Conservation (phyloP, 2,329 filamentous ascomycete species). For the Gyromitra esculenta region DNA sequence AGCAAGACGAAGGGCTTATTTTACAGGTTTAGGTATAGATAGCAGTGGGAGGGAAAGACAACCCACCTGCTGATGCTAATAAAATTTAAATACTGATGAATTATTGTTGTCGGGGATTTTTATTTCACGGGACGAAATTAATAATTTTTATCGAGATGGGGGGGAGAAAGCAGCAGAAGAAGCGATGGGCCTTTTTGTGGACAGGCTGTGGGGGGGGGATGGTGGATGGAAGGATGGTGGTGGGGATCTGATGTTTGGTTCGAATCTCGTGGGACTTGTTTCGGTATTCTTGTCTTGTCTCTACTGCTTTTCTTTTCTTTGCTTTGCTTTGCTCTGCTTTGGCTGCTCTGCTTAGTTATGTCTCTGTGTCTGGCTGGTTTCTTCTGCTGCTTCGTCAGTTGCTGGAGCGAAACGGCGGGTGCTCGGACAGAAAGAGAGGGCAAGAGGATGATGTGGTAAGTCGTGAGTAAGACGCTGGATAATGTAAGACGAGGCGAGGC, state of each 20-base stretch:
- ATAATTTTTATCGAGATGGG: conserved; percentile 27
- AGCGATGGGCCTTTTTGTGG: conserved; percentile 28
- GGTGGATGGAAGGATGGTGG: neutral
- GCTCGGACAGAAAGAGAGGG: conserved; percentile 45
- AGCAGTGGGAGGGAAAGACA: conserved; percentile 31
- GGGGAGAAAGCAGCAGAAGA: conserved; percentile 17
- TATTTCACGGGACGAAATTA: conserved; percentile 28
- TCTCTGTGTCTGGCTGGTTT: neutral
- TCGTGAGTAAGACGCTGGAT: conserved; percentile 53
- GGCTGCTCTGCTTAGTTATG: conserved; percentile 2
- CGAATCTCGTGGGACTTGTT: conserved; percentile 32
- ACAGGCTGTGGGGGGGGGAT: neutral
- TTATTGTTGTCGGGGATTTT: conserved; percentile 22
- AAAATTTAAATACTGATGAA: conserved; percentile 32
- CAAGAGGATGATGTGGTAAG: conserved; percentile 49
- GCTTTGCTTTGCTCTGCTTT: neutral
- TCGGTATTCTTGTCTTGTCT: conserved; percentile 6
- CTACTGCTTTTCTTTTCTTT: conserved; percentile 6
- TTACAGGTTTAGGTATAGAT: conserved; percentile 28
- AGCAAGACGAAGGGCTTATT: conserved; percentile 19
- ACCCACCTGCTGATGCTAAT: conserved; percentile 38
- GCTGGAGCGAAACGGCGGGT: conserved; percentile 36
- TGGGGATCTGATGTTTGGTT: conserved; percentile 33
- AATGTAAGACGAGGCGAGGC: conserved; percentile 50
- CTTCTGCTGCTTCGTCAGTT: conserved; percentile 39